Conservation (phyloP, 2,329 filamentous ascomycete species). For the Aureobasidium sp. region DNA sequence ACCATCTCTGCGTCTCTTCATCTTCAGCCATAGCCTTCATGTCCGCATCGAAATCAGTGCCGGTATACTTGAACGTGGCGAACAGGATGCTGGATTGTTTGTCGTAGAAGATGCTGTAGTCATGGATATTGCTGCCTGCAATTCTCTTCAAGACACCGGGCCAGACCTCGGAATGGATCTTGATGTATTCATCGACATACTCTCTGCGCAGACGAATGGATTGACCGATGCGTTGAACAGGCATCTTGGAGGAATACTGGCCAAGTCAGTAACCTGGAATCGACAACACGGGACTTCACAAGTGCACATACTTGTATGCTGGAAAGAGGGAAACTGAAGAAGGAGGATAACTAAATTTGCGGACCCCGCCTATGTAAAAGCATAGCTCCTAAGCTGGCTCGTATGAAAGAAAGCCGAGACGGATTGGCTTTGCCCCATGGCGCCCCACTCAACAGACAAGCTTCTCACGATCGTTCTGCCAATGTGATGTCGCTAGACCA, state of each 20-base stretch:
- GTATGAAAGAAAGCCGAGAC: constrained; percentile 12
- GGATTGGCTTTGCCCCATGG: constrained; percentile 12
- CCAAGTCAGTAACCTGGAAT: neutral
- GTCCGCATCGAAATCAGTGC: constrained; percentile 62
- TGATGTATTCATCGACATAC: constrained; percentile 62
- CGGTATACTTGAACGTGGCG: constrained; percentile 72
- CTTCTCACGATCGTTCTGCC: neutral
- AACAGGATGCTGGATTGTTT: constrained; percentile 58
- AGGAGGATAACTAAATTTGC: constrained; percentile 2
- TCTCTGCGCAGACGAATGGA: constrained; percentile 66
- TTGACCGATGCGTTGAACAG: constrained; percentile 54
- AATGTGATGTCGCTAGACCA: neutral
- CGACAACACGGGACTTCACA: neutral
- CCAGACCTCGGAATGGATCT: constrained; percentile 68
- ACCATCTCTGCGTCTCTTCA: constrained; percentile 69
- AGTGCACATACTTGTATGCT: constrained; percentile 7
- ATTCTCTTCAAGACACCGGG: constrained; percentile 71
- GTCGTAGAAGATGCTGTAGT: constrained; percentile 71
- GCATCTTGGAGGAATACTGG: neutral
- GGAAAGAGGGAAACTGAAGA: neutral
- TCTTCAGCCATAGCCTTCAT: constrained; percentile 72
- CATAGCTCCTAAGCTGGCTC: constrained; percentile 10
- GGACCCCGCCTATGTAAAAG: constrained; percentile 10
- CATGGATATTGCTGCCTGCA: constrained; percentile 64
- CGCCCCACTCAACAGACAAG: constrained; percentile 10